Evolutionary conservation across 495 filamentous ascomycete species (phyloP), one percentile per base, ranked within the genome.

Genomic region (Platismatia glauca): DNA sequence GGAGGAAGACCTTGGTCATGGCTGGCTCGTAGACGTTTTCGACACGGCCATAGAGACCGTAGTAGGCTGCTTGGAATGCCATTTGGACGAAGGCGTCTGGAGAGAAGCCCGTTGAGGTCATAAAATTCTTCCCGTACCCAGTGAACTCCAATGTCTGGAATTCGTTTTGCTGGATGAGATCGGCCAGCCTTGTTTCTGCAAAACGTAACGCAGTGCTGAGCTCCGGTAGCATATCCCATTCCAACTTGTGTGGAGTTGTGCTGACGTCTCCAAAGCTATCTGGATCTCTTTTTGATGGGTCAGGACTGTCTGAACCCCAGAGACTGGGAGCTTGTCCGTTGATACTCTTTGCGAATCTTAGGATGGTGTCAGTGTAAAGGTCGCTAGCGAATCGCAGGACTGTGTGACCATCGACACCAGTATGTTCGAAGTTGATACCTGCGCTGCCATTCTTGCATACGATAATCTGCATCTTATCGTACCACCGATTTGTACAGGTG

Each of bases 381-480:
- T 98, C 94, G 65, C 88, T 94, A 39, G 95, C 94, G 70, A 98
- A 96, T 20, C 94, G 89, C 55, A 98, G 80, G 7, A 98, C 95
- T 3, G 94, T 98, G 71, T 98, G 94, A 18, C 94, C 94, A 71
- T 98, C 94, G 8, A 98, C 94, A 66, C 95, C 95, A 0, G 94
- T 98, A 72, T 98, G 94, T 72, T 98, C 94, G 66, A 97, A 97
- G 74, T 98, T 98, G 84, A 98, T 97, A 34, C 94, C 94, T 0
- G 94, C 94, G 64, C 88, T 94, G 13, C 94, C 94, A 75, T 97
- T 98, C 78, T 96, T 95, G 81, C 95, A 97, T 44, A 98, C 94
- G 60, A 98, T 98, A 64, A 98, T 97, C 72, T 98, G 94, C 33
- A 98, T 82, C 75, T 98, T 98, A 74, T 98, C 94, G 70, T 98